phyloP scores from a whole-genome alignment of 495 filamentous ascomycete genomes.

The Pseudomonodictys pantanalensis region DNA sequence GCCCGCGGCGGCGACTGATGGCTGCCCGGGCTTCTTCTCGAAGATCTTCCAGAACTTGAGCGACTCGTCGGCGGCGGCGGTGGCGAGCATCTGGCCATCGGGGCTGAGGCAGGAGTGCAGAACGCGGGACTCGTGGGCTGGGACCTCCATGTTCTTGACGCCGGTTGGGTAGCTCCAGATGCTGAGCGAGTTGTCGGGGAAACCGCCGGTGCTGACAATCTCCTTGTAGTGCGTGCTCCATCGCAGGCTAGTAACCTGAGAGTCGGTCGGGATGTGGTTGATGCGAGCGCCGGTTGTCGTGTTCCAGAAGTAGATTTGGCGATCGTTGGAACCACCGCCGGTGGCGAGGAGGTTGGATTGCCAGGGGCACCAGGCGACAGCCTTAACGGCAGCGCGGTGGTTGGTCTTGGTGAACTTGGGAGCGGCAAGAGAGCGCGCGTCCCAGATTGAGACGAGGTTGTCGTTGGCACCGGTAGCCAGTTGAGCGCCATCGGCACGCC shows the following conservation, averaged over 20 bases:
- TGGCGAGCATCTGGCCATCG: constrained; percentile 95
- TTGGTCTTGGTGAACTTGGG: constrained; percentile 99
- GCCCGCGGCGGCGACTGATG: constrained; percentile 54
- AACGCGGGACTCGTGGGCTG: constrained; percentile 96
- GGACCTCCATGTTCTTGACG: constrained; percentile 96
- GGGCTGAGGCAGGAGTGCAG: constrained; percentile 93
- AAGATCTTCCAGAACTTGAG: constrained; percentile 99
- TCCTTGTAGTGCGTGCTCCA: constrained; percentile 98
- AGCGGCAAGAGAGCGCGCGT: constrained; percentile 83
- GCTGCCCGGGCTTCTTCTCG: constrained; percentile 85
- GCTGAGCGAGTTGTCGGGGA: constrained; percentile 96
- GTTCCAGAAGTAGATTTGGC: constrained; percentile 99
- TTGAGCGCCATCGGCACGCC: constrained; percentile 93
- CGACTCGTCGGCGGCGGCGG: constrained; percentile 90
- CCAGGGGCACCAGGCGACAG: constrained; percentile 98
- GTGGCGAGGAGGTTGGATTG: constrained; percentile 95
- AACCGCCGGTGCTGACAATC: constrained; percentile 93
- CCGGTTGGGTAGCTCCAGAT: constrained; percentile 98
- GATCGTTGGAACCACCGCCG: constrained; percentile 92
- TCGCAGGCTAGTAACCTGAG: constrained; percentile 89
- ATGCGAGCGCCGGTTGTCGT: constrained; percentile 92
- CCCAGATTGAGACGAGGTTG: constrained; percentile 98
- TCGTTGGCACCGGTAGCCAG: constrained; percentile 97
- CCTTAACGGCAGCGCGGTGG: constrained; percentile 97
- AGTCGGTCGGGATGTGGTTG: constrained; percentile 98